Conservation (phyloP, 768 basidiomycete species). For the Lactarius sanguifluus region DNA sequence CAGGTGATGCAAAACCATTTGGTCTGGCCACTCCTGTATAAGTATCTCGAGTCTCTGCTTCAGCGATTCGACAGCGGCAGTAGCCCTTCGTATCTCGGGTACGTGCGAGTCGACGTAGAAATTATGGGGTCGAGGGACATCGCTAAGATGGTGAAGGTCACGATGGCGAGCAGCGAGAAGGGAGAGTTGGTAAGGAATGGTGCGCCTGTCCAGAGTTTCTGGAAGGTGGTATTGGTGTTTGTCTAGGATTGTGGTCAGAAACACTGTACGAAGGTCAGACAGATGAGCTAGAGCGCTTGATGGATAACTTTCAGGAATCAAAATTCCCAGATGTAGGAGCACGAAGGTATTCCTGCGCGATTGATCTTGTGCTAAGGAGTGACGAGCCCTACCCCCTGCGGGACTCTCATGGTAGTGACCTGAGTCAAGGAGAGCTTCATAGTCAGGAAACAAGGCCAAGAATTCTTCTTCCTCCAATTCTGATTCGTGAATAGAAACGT, state of each 20-base stretch:
- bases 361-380: conserved; percentile 35
- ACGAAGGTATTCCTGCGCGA: conserved; percentile 44
- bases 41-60: conserved; percentile 53
- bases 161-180: conserved; percentile 46
- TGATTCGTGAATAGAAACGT: conserved; percentile 60
- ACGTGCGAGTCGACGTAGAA: conserved; percentile 85
- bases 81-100: conserved; percentile 62
- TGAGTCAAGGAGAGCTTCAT: conserved; percentile 50
- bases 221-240: conserved; percentile 17
- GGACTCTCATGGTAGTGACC: conserved; percentile 3
- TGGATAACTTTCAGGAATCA: conserved; percentile 35
- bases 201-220: conserved; percentile 47
- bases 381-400: conserved; percentile 19
- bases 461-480: conserved; percentile 86
- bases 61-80: conserved; percentile 51
- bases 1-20: conserved; percentile 93
- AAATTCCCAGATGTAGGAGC: conserved; percentile 49
- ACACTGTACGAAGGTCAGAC: conserved; percentile 19
- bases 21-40: conserved; percentile 89
- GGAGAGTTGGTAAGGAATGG: conserved; percentile 52
- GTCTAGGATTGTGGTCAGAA: conserved; percentile 27
- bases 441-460: conserved; percentile 80
- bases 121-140: conserved; percentile 45
- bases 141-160: conserved; percentile 34
- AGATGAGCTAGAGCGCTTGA: conserved; percentile 32